Conservation (phyloP, 2,329 filamentous ascomycete genomes). For the Dactylonectria estremocensis region DNA sequence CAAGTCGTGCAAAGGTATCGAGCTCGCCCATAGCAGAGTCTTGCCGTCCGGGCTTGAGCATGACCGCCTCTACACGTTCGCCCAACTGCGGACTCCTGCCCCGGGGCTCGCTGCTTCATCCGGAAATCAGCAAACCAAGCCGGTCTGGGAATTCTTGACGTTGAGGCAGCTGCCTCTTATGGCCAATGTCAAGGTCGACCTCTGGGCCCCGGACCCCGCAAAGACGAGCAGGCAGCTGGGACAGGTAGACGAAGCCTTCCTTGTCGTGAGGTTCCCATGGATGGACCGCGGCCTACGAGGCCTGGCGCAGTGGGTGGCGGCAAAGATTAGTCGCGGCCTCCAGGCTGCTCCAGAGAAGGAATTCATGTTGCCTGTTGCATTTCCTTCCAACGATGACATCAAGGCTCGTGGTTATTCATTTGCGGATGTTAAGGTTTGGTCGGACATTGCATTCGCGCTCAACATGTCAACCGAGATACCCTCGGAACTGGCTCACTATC, state of each 20-base stretch:
- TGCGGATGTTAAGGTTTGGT: conserved; percentile 77
- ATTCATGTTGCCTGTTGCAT: conserved; percentile 76
- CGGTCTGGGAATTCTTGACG: conserved; percentile 80
- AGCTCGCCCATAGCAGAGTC: conserved; percentile 76
- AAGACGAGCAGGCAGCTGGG: conserved; percentile 67
- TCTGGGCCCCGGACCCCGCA: conserved; percentile 78
- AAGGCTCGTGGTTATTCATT: conserved; percentile 71
- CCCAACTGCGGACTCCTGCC: conserved; percentile 63
- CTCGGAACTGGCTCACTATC: conserved; percentile 73
- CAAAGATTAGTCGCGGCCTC: conserved; percentile 67
- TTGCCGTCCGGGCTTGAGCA: conserved; percentile 80
- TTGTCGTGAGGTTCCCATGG: conserved; percentile 79
- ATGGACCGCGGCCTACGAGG: conserved; percentile 65
- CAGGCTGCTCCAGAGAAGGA: conserved; percentile 72
- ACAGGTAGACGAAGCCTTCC: conserved; percentile 69
- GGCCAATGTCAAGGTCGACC: conserved; percentile 76
- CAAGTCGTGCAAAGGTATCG: conserved; percentile 85
- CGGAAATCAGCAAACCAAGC: conserved; percentile 58
- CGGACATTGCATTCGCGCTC: conserved; percentile 68
- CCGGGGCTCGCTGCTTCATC: conserved; percentile 12
- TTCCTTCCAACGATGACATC: conserved; percentile 71
- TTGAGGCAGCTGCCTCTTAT: conserved; percentile 79
- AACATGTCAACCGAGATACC: conserved; percentile 74
- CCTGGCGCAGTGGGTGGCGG: conserved; percentile 59
- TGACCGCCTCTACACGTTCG: conserved; percentile 88